Evolutionary conservation across 257 asterid species (phyloP).

Genomic region (Nemophila menziesii): DNA sequence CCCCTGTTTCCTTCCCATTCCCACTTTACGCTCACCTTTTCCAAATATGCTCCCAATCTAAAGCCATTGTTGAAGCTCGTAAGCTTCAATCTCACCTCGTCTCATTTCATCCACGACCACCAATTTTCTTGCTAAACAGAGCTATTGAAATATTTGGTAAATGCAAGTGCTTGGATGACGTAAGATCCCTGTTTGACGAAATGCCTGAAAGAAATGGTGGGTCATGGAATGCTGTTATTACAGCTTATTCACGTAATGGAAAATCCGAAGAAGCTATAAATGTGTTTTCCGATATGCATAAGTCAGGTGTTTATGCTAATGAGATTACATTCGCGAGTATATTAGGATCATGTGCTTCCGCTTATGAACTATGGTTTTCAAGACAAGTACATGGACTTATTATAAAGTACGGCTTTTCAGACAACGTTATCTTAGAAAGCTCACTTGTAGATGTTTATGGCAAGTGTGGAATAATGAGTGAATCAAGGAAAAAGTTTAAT

Average conservation of each 20-base stretch:
- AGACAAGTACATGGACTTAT: conserved; percentile 64
- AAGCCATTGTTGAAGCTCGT: conserved; percentile 56
- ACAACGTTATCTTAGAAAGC: conserved; percentile 63
- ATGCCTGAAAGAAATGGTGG: conserved; percentile 78
- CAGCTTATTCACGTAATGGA: conserved; percentile 49
- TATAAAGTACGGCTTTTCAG: conserved; percentile 53
- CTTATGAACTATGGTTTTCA: conserved; percentile 35
- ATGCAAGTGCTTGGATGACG: conserved; percentile 51
- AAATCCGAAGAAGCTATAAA: conserved; percentile 23
- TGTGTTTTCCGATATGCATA: conserved; percentile 41
- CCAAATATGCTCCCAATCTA: conserved; percentile 36
- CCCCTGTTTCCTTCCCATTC: conserved; percentile 36
- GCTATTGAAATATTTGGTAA: conserved; percentile 60
- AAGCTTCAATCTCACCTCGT: conserved; percentile 58
- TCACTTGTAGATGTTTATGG: conserved; percentile 76
- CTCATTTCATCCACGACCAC: conserved; percentile 43
- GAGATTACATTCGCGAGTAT: conserved; percentile 75
- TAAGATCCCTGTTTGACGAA: conserved; percentile 59
- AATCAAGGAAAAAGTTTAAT: conserved; percentile 70
- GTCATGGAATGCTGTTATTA: conserved; percentile 73
- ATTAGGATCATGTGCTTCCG: conserved; percentile 41
- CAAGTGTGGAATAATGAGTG: conserved; percentile 52
- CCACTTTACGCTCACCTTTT: conserved; percentile 53
- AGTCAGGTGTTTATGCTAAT: conserved; percentile 42
- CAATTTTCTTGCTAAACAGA: conserved; percentile 59